Evolutionary conservation across 1,284 basidiomycete species (phyloP).

Genomic region (Puccinia coronata): DNA sequence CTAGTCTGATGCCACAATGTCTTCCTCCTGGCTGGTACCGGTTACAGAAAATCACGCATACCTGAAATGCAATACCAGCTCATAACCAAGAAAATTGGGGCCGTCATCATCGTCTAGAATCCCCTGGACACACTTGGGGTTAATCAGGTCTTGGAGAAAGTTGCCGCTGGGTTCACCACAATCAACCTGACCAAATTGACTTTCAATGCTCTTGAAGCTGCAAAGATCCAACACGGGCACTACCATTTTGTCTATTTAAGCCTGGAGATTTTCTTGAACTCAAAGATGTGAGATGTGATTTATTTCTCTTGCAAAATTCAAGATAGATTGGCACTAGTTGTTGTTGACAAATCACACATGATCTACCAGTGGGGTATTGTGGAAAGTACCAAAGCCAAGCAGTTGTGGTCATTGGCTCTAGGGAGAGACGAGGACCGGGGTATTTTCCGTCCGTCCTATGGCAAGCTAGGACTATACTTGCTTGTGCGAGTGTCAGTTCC

Average conservation of each 20-base stretch:
- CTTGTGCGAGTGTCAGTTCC: neutral
- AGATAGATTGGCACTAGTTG: neutral
- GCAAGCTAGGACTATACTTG: neutral
- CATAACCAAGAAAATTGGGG: neutral
- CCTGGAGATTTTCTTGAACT: neutral
- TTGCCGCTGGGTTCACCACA: neutral
- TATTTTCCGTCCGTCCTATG: neutral
- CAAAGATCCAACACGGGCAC: neutral
- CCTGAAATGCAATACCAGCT: neutral
- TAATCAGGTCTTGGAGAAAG: conserved; percentile 8
- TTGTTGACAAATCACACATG: conserved; percentile 10
- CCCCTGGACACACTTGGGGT: neutral
- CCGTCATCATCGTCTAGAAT: neutral
- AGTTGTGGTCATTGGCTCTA: neutral
- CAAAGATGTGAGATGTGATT: neutral
- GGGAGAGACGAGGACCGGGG: neutral
- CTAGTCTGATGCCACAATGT: neutral
- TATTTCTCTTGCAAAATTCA: neutral
- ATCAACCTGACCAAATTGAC: neutral
- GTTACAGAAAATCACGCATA: neutral
- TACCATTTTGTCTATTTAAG: conserved; percentile 10
- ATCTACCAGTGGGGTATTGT: conserved; percentile 25
- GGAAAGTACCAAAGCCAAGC: neutral
- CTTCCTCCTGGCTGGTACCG: neutral
- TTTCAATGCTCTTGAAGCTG: neutral